Evolutionary conservation across 768 basidiomycete species (phyloP).

Genomic region (Lactarius evosmus): DNA sequence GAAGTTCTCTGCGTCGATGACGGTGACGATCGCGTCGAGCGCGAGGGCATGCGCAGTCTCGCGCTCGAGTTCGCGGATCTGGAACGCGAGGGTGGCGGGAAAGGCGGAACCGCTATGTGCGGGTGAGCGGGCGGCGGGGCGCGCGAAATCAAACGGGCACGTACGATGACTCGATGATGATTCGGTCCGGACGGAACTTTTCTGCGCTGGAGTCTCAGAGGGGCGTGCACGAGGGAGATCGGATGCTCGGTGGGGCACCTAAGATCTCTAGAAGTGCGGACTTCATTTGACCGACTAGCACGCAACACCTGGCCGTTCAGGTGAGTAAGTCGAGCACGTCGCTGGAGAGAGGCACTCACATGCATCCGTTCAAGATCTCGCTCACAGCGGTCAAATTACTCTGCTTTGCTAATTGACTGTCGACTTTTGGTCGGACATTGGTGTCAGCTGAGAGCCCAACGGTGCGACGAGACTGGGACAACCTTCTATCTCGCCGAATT

Average conservation of each 20-base stretch:
- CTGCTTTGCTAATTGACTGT: slow-evolving; percentile 85
- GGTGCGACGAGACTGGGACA: background rate
- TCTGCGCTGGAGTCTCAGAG: slow-evolving; percentile 43
- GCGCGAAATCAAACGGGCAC: slow-evolving; percentile 36
- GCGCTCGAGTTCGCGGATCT: slow-evolving; percentile 84
- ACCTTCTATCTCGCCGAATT: slow-evolving; percentile 94
- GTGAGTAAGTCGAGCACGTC: background rate
- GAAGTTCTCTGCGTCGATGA: slow-evolving; percentile 90
- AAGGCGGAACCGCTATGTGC: slow-evolving; percentile 81
- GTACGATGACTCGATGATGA: slow-evolving; percentile 94
- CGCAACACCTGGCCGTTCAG: slow-evolving; percentile 66
- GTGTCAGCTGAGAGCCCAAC: background rate
- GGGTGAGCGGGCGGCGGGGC: background rate
- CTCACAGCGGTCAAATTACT: slow-evolving; percentile 82
- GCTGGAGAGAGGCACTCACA: slow-evolving; percentile 49
- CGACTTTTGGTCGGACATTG: slow-evolving; percentile 56
- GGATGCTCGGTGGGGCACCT: slow-evolving; percentile 42
- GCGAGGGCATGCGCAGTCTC: slow-evolving; percentile 72
- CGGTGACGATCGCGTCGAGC: slow-evolving; percentile 88
- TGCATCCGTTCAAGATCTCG: slow-evolving; percentile 95
- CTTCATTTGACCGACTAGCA: slow-evolving; percentile 93
- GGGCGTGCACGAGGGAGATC: background rate
- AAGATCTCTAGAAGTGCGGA: slow-evolving; percentile 84
- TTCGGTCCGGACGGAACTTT: slow-evolving; percentile 80
- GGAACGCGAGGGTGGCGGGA: slow-evolving; percentile 92